Base-by-base conservation (phyloP, 768 basidiomycete species). In the Amylocystis lapponica region DNA sequence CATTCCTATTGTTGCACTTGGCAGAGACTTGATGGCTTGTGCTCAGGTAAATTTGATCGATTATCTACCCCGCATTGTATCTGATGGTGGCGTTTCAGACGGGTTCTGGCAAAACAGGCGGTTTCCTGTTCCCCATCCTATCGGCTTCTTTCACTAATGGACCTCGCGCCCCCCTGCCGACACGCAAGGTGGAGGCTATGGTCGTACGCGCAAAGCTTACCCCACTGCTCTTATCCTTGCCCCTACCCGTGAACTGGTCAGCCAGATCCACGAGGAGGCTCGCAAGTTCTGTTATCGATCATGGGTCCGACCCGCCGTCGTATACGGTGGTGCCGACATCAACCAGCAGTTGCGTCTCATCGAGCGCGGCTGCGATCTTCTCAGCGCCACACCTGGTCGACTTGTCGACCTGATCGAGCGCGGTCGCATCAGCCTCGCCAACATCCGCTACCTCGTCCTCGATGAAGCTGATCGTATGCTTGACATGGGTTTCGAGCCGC, bases 401-500 rank as follows among this genome's bases (percentile, higher is more conserved):
- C 86, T 98, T 35, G 94, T 98, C 50, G 96, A 99, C 68, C 76
- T 99, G 49, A 95, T 99, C 54, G 96, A 99, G 70, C 87, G 96
- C 56, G 96, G 96, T 11, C 81, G 89, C 47, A 97, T 99, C 74
- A 91, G 87, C 60, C 78, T 99, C 49, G 81, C 90, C 53, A 97
- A 97, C 68, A 84, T 99, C 71, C 86, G 90, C 57, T 98, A 96
- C 66, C 85, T 99, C 45, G 96, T 99, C 21, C 84, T 99, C 42
- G 96, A 99, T 58, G 96, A 99, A 71, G 96, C 96, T 48, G 96
- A 99, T 74, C 88, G 96, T 59, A 99, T 99, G 96, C 79, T 99
- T 60, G 96, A 99, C 73, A 99, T 99, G 96, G 96, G 96, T 84
- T 99, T 99, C 75, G 96, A 99, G 67, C 96, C 96, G 43, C 96